Percentiles rank a stretch among this genome's conserved stretches.
Evolutionary conservation across 345 rosid genomes (phyloP).

Genomic region (Orychophragmus violaceus): DNA sequence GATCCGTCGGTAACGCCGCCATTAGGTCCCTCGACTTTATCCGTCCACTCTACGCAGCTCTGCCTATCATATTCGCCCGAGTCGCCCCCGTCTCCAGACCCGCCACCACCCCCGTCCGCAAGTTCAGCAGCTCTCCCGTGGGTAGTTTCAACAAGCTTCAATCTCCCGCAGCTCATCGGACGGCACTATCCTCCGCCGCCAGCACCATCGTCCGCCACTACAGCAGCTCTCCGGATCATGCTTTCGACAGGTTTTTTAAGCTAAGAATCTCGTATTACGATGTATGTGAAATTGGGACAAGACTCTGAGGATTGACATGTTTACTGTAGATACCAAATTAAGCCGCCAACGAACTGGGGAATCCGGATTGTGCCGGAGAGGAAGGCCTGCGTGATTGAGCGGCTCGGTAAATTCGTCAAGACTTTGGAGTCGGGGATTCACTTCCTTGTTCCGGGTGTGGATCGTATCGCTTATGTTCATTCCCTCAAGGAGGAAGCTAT

Average conservation of each 20-base stretch:
- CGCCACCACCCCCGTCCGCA: neutral
- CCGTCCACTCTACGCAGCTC: neutral
- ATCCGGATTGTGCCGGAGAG: constrained; percentile 81
- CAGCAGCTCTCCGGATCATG: neutral
- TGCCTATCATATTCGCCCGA: neutral
- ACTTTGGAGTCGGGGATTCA: constrained; percentile 81
- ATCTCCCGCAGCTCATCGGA: neutral
- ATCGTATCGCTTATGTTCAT: constrained; percentile 90
- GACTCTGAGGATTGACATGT: too few species aligned
- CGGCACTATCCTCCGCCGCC: neutral
- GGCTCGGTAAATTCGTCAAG: constrained; percentile 77
- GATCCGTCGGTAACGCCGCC: neutral
- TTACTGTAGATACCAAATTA: constrained; percentile 62
- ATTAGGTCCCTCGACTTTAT: neutral
- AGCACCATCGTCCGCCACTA: neutral
- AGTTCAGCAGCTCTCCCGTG: neutral
- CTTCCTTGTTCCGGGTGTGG: constrained; percentile 78
- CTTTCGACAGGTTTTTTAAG: neutral
- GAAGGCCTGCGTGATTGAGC: constrained; percentile 80
- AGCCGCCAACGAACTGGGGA: constrained; percentile 90
- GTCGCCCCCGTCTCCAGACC: neutral
- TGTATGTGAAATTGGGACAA: neutral
- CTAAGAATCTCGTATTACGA: neutral
- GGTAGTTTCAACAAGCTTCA: neutral
- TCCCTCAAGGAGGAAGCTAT: constrained; percentile 96